Conservation (phyloP, 495 filamentous ascomycete species). For the Pyrenopolyporus hunteri region DNA sequence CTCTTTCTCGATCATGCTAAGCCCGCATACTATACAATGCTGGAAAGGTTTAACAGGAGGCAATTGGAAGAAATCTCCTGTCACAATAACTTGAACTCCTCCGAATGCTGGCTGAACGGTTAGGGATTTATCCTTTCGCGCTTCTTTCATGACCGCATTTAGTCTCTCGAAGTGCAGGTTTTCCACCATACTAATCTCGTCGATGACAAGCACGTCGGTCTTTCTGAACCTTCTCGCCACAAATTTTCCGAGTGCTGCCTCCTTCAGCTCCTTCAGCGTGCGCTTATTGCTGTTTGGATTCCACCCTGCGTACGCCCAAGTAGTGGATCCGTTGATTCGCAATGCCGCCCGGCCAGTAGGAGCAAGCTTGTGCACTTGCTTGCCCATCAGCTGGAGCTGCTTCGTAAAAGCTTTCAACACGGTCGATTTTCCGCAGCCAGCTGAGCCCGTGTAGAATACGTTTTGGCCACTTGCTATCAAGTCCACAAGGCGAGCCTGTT, state of each 20-base stretch:
- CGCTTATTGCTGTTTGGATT: constrained; percentile 44
- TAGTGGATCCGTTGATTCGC: constrained; percentile 59
- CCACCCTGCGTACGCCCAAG: constrained; percentile 63
- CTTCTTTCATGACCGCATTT: constrained; percentile 55
- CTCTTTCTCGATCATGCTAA: constrained; percentile 74
- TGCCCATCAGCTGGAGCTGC: constrained; percentile 42
- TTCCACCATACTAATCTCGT: constrained; percentile 60
- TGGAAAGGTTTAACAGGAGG: constrained; percentile 85
- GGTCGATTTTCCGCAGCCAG: constrained; percentile 65
- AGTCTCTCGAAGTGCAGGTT: constrained; percentile 61
- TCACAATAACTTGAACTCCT: constrained; percentile 90
- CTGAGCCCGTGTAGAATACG: constrained; percentile 68
- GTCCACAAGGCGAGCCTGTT: constrained; percentile 24
- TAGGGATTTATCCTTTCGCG: constrained; percentile 25
- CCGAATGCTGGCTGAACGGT: constrained; percentile 81
- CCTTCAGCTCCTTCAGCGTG: constrained; percentile 19
- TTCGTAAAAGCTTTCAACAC: constrained; percentile 57
- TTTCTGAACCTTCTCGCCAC: constrained; percentile 41
- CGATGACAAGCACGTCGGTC: constrained; percentile 54
- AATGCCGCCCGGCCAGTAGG: constrained; percentile 64
- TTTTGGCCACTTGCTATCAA: constrained; percentile 47
- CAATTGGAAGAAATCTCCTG: constrained; percentile 95
- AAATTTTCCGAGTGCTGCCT: constrained; percentile 5
- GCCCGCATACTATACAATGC: constrained; percentile 75
- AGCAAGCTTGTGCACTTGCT: constrained; percentile 57